Base-by-base conservation (phyloP, 805 yeast species). In the Candida verbasci region DNA sequence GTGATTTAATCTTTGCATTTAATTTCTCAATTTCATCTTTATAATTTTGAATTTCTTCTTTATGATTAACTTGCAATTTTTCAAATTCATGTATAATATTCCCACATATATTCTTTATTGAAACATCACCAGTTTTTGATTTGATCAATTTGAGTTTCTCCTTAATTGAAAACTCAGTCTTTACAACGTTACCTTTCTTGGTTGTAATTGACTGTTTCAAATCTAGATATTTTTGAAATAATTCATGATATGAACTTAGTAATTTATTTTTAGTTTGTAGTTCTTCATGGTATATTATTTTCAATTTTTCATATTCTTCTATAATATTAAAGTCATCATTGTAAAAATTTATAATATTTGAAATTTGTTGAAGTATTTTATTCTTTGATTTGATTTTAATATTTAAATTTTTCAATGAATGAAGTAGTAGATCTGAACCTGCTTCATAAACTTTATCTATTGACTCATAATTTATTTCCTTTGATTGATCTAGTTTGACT, bases 241-340 rank as follows among this genome's bases (percentile, higher is more conserved):
- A 43, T 39, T 48, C 49, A 24, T 56, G 45, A 42, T 63, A 65
- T 8, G 58, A 56, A 31, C 57, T 46, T 39, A 59, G 60, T 33
- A 64, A 52, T 4, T 37, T 38, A 39, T 53, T 55, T 14, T 55
- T 50, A 16, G 46, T 53, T 17, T 43, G 45, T 18, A 61, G 42
- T 38, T 65, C 68, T 3, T 45, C 45, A 3, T 61, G 39, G 37
- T 55, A 60, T 23, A 56, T 59, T 12, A 45, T 32, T 38, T 49
- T 47, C 28, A 65, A 42, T 17, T 46, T 35, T 3, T 47, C 27
- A 36, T 55, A 64, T 32, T 47, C 41, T 4, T 40, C 27, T 12
- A 35, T 33, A 12, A 42, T 39, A 31, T 46, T 44, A 9, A 34
- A 22, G 6, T 20, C 22, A 20, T 49, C 46, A 8, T 40, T 37